Percentiles rank a stretch among this genome's conserved stretches.
These are phyloP conservation scores for Senna tora DNA, from an alignment of 306 rosid genomes.

Conservation along the genomic window DNA sequence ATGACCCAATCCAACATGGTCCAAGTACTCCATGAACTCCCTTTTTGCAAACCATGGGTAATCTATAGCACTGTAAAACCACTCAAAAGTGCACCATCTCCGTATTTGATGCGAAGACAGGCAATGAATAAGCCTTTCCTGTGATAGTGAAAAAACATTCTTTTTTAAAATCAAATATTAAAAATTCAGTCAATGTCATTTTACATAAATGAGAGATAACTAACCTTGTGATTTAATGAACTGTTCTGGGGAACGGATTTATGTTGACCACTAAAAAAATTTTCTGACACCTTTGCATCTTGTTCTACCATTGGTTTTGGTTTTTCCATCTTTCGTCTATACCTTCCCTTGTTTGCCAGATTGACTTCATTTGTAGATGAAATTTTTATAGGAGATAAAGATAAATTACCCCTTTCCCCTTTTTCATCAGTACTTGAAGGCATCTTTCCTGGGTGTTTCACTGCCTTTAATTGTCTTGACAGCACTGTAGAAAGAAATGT, in stretches of 20 bases:
- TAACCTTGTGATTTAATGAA: slow-evolving; percentile 57
- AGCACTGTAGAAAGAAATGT: slow-evolving; percentile 58
- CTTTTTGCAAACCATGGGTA: slow-evolving; percentile 95
- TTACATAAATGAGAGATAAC: slow-evolving; percentile 35
- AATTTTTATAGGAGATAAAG: slow-evolving; percentile 48
- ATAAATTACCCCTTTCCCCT: slow-evolving; percentile 55
- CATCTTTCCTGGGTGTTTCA: slow-evolving; percentile 49
- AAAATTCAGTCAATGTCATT: slow-evolving; percentile 30
- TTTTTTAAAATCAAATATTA: slow-evolving; percentile 23
- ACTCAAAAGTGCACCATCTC: slow-evolving; percentile 90
- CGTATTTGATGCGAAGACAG: slow-evolving; percentile 68
- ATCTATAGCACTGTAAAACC: slow-evolving; percentile 97
- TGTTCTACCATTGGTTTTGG: slow-evolving; percentile 49
- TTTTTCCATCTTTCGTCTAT: slow-evolving; percentile 61
- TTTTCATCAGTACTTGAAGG: slow-evolving; percentile 52
- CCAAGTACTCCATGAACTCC: slow-evolving; percentile 90
- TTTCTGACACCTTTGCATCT: slow-evolving; percentile 48
- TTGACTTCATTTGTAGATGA: slow-evolving; percentile 50
- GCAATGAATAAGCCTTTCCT: slow-evolving; percentile 77
- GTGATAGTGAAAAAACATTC: slow-evolving; percentile 31
- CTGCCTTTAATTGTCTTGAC: slow-evolving; percentile 54
- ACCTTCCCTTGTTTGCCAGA: slow-evolving; percentile 54
- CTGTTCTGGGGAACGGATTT: slow-evolving; percentile 39
- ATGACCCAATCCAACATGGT: slow-evolving; percentile 95
- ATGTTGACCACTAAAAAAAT: slow-evolving; percentile 43